phyloP scores from a whole-genome alignment of 2,329 filamentous ascomycete species.

The Coniochaeta ligniaria region DNA sequence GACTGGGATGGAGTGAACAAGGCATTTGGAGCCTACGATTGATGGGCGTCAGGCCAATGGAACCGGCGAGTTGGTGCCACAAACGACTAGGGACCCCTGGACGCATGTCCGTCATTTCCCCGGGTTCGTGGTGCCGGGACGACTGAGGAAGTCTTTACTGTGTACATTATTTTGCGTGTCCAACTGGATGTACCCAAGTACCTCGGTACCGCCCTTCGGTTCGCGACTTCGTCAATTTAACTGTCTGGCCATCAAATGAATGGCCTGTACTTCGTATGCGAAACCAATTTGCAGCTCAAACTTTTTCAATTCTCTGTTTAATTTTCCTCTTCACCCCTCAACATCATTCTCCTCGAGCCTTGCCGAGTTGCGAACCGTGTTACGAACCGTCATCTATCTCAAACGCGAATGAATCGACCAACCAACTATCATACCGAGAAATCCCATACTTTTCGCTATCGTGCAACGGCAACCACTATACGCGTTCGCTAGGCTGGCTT shows the following conservation, averaged over 20 bases:
- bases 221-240: no score
- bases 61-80: not conserved
- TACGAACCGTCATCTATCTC: not conserved
- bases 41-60: no score
- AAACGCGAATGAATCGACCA: not conserved
- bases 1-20: conserved; percentile 16
- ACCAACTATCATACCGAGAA: not conserved
- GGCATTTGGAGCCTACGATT: conserved; percentile 11
- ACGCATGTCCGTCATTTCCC: not conserved
- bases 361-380: not conserved
- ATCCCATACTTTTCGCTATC: not conserved
- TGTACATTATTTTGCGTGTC: no score
- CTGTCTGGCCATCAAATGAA: no score
- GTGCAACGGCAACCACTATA: not conserved
- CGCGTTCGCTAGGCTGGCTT: not conserved
- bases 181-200: no score
- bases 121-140: not conserved
- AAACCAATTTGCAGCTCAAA: no score
- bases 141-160: no score
- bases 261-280: not conserved
- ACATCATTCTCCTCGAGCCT: not conserved
- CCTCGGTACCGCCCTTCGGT: no score
- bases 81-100: not conserved
- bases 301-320: no score
- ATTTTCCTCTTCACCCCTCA: not conserved